Base-by-base conservation (phyloP, 345 rosid genomes). In the Physaria fendleri region DNA sequence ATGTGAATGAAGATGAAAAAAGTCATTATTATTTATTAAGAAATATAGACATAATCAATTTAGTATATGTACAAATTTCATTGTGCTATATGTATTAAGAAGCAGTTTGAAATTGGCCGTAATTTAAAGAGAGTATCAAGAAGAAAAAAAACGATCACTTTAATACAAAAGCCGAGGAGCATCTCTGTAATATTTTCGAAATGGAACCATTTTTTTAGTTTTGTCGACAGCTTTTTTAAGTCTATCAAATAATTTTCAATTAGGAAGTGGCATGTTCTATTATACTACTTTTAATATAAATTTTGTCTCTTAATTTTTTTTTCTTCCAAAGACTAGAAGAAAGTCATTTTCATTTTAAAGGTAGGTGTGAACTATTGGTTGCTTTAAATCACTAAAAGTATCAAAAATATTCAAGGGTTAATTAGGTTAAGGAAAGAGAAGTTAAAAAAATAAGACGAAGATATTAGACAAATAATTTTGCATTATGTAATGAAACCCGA, bases 161-260 rank as follows among this genome's bases (percentile, higher is more conserved):
- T 25, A 48, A 47, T 27, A 40, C 49, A 48, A 57, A 9, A 32
- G 5, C 4, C 42, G 57, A 56, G 17, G 50, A 56, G 63, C 64
- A 65, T 39, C 24, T 46, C 30, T 20, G 54, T 17, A 65, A 27
- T 38, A 58, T 39, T 30, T 30, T 48, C 29, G 39, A 68, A 68
- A 60, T 18, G 67, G 73, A 43, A 60, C 15, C 32, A 39, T 40
- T 48, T 23, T 47, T 57, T 66, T 38, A 38, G 59, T 48, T 57
- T 38, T 57, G 59, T 66, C 58, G 57, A 58, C 65, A 15, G 51
- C 71, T 66, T 57, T 57, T 57, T 8, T 43, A 32, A 30, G 65
- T 32, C 35, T 57, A 22, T 22, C 42, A 18, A 38, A 15, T 38
- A 34, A 37, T 35, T 39, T 57, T 49, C 32, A 23, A 66, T 57